Conservation (phyloP, 257 asterid species). For the Marsdenia floribunda region DNA sequence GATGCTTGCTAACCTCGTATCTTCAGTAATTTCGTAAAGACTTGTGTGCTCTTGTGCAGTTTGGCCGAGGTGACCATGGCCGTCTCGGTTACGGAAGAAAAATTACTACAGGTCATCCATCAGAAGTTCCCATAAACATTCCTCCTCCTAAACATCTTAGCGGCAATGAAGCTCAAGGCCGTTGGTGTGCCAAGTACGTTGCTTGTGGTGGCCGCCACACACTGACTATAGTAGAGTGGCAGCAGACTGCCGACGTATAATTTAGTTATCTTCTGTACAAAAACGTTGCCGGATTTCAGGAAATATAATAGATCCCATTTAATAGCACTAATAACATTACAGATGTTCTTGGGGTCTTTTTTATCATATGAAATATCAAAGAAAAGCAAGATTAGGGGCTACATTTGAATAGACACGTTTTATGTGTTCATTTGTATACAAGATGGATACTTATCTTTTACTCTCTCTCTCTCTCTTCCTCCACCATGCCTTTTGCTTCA, state of each 20-base stretch:
- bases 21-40: background rate
- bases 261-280: background rate
- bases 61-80: slow-evolving; percentile 99
- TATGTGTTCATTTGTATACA: background rate
- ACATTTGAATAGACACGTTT: background rate
- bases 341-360: background rate
- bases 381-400: background rate
- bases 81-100: slow-evolving; percentile 93
- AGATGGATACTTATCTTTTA: background rate
- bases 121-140: slow-evolving; percentile 73
- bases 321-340: background rate
- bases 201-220: slow-evolving; percentile 99
- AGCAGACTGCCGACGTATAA: background rate
- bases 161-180: slow-evolving; percentile 32
- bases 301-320: background rate
- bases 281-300: background rate
- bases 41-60: slow-evolving; percentile 40
- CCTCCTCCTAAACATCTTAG: slow-evolving; percentile 47
- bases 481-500: background rate
- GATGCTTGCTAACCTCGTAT: background rate
- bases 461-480: background rate
- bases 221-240: slow-evolving; percentile 72
- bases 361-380: background rate
- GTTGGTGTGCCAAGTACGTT: slow-evolving; percentile 76
- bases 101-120: slow-evolving; percentile 88